phyloP scores from a whole-genome alignment of 805 yeast genomes.

The Barnettozyma sucrosica region DNA sequence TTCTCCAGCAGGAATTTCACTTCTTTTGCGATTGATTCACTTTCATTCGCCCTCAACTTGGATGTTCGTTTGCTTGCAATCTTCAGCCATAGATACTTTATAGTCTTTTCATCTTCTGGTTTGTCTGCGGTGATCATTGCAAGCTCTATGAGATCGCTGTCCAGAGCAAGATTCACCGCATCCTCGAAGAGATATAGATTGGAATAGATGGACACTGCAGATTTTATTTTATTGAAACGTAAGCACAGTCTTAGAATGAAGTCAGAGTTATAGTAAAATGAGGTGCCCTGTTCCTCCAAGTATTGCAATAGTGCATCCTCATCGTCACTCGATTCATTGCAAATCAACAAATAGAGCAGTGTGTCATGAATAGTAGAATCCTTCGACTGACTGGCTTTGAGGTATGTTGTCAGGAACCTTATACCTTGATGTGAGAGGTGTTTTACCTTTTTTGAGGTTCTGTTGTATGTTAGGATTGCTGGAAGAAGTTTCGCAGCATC shows the following conservation, averaged over 20 bases:
- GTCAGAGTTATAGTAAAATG: conserved; percentile 56
- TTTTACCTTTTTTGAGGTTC: conserved; percentile 35
- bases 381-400: conserved; percentile 38
- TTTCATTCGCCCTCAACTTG: conserved; percentile 19
- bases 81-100: conserved; percentile 70
- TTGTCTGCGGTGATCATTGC: conserved; percentile 55
- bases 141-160: conserved; percentile 48
- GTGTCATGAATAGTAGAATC: conserved; percentile 61
- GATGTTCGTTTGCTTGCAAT: conserved; percentile 37
- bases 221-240: conserved; percentile 46
- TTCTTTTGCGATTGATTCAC: conserved; percentile 26
- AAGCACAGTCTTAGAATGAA: conserved; percentile 72
- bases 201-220: conserved; percentile 72
- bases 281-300: conserved; percentile 36
- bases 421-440: conserved; percentile 56
- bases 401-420: conserved; percentile 52
- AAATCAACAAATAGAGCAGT: conserved; percentile 58
- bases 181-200: conserved; percentile 66
- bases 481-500: conserved; percentile 68
- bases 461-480: conserved; percentile 64
- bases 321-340: conserved; percentile 27
- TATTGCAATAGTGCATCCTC: conserved; percentile 46
- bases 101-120: conserved; percentile 42
- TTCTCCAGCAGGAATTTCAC: conserved; percentile 36
- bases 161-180: conserved; percentile 72